Conservation (phyloP, 2,329 filamentous ascomycete species). For the Xylaria sp. region DNA sequence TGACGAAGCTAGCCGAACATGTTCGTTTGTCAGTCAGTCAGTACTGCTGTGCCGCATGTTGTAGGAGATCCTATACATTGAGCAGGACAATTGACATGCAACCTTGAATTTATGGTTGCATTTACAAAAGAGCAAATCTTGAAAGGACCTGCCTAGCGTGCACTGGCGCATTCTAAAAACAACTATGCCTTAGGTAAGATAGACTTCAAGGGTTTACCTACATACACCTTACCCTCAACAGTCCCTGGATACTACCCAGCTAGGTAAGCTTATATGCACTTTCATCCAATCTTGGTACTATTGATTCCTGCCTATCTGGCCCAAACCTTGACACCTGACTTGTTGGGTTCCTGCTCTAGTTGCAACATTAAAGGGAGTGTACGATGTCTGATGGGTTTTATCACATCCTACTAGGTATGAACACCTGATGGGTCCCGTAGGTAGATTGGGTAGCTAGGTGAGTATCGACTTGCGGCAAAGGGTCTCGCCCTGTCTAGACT, state of each 20-base stretch:
- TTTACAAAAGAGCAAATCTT: not conserved
- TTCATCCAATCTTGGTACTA: not conserved
- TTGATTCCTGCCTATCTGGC: not conserved
- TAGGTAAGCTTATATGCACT: not conserved
- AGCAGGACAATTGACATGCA: not conserved
- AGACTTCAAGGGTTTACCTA: not conserved
- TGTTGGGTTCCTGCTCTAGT: not conserved
- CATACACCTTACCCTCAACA: not conserved
- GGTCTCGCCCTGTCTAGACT: slow-evolving; percentile 35
- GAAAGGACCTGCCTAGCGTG: slow-evolving; percentile 10
- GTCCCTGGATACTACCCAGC: too few relatives aligned
- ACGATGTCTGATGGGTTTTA: not conserved
- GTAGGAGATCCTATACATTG: too few relatives aligned
- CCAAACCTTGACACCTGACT: not conserved
- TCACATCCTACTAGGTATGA: not conserved
- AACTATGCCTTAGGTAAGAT: slow-evolving; percentile 22
- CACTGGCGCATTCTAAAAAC: slow-evolving; percentile 30
- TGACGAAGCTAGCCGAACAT: not conserved
- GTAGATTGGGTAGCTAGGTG: not conserved
- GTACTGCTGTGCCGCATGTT: too few relatives aligned
- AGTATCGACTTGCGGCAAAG: slow-evolving; percentile 20
- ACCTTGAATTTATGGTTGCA: slow-evolving; percentile 9
- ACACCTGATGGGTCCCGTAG: not conserved
- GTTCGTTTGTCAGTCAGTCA: not conserved
- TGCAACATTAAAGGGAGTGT: not conserved